Base-by-base conservation (phyloP, 2,329 filamentous ascomycete species). In the Exophiala xenobiotica region DNA sequence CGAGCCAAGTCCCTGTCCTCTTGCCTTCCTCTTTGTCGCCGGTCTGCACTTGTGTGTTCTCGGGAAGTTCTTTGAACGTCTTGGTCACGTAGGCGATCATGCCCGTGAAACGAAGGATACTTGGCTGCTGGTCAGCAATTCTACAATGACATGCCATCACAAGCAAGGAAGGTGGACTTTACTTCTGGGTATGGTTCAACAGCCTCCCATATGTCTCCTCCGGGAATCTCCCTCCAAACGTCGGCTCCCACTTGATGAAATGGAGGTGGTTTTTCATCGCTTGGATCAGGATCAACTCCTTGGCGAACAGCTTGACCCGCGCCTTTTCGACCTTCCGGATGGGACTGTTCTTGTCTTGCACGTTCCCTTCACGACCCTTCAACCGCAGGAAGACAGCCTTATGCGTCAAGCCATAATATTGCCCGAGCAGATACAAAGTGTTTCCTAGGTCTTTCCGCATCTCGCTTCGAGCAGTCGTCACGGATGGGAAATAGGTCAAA, bases 401-500 rank as follows among this genome's bases (percentile, higher is more conserved):
- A 62, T 87, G 81, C 57, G 89, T 82, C 52, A 85, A 80, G 7
- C 80, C 83, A 65, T 88, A 89, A 66, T 87, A 87, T 61, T 88
- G 89, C 3, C 86, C 87, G 1, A 89, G 76, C 1, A 90, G 74
- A 64, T 88, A 89, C 2, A 91, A 70, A 0, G 85, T 81, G 0
- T 80, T 80, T 1, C 86, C 86, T 0, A 90, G 73, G 53, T 85
- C 84, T 56, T 80, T 80, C 2, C 87, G 78, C 6, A 90, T 74
- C 62, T 82, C 81, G 4, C 82, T 83, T 49, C 87, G 81, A 59
- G 90, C 87, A 0, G 85, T 86, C 38, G 88, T 78, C 0, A 87
- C 86, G 55, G 80, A 86, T 0, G 87, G 87, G 63, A 90, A 89
- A 49, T 89, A 78, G 0, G 87, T 90, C 85, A 86, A 90, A 60